These are phyloP conservation scores for Trypanosomatidae sp. DNA, from an alignment of 208 protist species.

Conservation along the genomic window DNA sequence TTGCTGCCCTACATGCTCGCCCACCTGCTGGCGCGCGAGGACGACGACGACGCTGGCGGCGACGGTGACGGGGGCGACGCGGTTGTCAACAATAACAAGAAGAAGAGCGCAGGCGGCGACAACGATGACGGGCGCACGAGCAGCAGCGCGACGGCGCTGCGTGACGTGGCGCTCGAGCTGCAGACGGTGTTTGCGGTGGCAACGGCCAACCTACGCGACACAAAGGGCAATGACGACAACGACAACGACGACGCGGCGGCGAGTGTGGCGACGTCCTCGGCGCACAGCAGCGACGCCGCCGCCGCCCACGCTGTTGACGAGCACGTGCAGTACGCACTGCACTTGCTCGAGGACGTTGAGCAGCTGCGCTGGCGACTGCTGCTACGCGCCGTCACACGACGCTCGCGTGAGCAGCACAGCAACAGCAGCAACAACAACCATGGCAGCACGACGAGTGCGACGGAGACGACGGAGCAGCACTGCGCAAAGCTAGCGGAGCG, in stretches of 20 bases:
- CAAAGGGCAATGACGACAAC: no score
- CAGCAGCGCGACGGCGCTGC: background rate
- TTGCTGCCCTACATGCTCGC: constrained; percentile 66
- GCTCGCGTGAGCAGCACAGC: background rate
- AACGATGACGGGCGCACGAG: background rate
- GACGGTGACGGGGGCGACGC: constrained; percentile 34
- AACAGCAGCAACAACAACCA: background rate
- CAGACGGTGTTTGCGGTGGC: no score
- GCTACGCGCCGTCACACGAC: constrained; percentile 2
- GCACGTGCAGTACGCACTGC: constrained; percentile 58
- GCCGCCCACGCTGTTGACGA: constrained; percentile 25
- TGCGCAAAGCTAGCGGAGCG: constrained; percentile 16
- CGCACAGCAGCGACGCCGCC: no score
- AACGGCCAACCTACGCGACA: background rate
- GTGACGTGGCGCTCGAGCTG: no score
- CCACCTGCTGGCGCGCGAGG: constrained; percentile 30
- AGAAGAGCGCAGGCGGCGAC: constrained; percentile 1
- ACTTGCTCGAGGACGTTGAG: constrained; percentile 56
- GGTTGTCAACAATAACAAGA: constrained; percentile 14
- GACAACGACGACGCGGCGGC: no score
- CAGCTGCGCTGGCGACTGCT: constrained; percentile 38
- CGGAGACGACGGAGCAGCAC: constrained; percentile 2
- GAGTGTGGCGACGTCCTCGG: no score
- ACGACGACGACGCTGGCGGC: constrained; percentile 13
- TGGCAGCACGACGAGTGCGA: constrained; percentile 2